Conservation (phyloP, 2,329 filamentous ascomycete species). For the Thermothelomyces thermophilus region DNA sequence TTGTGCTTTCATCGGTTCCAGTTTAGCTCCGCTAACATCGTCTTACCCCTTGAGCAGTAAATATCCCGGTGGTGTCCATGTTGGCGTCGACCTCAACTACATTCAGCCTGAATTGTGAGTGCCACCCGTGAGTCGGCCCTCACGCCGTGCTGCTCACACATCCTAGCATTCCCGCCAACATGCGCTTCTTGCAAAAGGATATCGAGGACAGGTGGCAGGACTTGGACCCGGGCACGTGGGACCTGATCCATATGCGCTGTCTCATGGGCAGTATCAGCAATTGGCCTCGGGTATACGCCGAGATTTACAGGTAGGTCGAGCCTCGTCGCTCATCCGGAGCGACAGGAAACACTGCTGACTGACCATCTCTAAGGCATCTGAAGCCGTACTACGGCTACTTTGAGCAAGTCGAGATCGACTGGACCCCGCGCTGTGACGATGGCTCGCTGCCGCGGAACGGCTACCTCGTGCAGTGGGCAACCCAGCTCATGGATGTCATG, state of each 20-base stretch:
- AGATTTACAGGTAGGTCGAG: constrained; percentile 53
- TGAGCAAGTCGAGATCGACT: constrained; percentile 88
- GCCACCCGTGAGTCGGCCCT: neutral
- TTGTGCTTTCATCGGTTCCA: no score
- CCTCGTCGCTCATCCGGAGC: neutral
- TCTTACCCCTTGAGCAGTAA: constrained; percentile 11
- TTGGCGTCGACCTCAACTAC: constrained; percentile 54
- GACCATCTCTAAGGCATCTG: constrained; percentile 61
- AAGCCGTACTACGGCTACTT: constrained; percentile 68
- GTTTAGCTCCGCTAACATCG: neutral
- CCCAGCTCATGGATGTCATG: constrained; percentile 62
- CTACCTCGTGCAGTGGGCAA: constrained; percentile 61
- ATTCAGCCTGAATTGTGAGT: constrained; percentile 53
- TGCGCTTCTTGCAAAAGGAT: constrained; percentile 65
- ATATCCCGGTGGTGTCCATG: constrained; percentile 48
- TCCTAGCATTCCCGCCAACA: constrained; percentile 61
- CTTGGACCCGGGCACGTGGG: constrained; percentile 52
- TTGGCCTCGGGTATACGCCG: constrained; percentile 69
- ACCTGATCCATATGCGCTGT: constrained; percentile 78
- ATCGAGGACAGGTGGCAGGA: constrained; percentile 67
- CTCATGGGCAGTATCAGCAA: constrained; percentile 69
- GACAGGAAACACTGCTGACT: constrained; percentile 19
- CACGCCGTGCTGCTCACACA: neutral
- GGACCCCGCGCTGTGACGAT: constrained; percentile 65
- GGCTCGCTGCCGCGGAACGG: constrained; percentile 52